Base-by-base conservation (phyloP, 352 stramenopile species). In the Aphanomyces cochlioides region DNA sequence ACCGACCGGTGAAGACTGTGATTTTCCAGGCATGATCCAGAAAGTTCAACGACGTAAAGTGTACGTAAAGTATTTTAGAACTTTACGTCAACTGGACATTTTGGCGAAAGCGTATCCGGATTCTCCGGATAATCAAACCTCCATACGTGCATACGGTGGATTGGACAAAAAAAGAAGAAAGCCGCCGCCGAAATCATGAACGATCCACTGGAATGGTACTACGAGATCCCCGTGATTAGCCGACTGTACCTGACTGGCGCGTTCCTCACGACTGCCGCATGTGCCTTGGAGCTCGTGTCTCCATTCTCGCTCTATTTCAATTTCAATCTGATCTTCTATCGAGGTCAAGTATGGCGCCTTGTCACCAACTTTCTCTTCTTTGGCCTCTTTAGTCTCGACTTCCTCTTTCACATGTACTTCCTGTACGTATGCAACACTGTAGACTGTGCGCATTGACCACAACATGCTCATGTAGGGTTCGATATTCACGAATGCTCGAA, bases 381-480 rank as follows among this genome's bases (percentile, higher is more conserved):
- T 79, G 97, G 97, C 19, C 89, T 98, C 61, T 99, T 99, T 72
- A 98, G 92, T 57, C 85, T 99, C 47, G 97, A 99, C 73, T 99
- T 99, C 78, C 78, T 99, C 47, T 99, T 99, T 80, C 96, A 99
- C 84, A 99, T 99, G 97, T 99, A 99, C 83, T 99, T 99, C 81
- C 87, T 99, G 88, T 95, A 84, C 39, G 75, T 80, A 13, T 15
- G 54, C 7, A 47, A 21, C 21, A 34, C 15, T 72, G 17, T 34
- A 40, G 28, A 19, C 47, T 53, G 17, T 61, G 4, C 8, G 28
- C 65, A 19, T 37, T 36, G 66, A 39, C 39, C 56, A 76, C 17
- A 19, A 48, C 69, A 67, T 12, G 28, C 68, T 15, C 68, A 59
- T 41, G 10, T 61, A 94, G 81, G 65, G 90, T 98, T 17, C 83